Evolutionary conservation across 805 yeast species (phyloP), one percentile per base, ranked within the genome.

Genomic region (Candida hungchunana): DNA sequence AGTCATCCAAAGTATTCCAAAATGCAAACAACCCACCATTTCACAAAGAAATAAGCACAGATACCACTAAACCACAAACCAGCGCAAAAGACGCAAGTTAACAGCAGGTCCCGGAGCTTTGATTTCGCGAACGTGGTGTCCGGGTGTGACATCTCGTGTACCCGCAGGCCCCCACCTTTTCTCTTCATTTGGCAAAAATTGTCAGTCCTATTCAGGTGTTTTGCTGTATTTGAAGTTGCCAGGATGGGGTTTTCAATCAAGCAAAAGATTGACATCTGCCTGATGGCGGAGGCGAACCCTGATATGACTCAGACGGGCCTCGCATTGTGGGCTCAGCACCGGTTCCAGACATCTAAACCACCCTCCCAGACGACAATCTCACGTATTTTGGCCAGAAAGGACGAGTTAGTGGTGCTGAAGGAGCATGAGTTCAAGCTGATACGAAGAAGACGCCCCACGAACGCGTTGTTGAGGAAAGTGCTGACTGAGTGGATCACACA

Each of bases 301-400:
- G 69, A 69, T 18, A 75, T 79, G 84, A 79, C 83, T 3, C 85
- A 79, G 53, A 63, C 67, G 10, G 82, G 79, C 42, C 55, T 79
- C 31, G 85, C 84, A 2, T 55, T 60, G 31, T 79, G 85, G 85
- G 83, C 83, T 1, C 70, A 71, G 51, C 57, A 63, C 20, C 63
- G 73, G 13, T 78, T 74, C 48, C 73, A 72, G 17, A 60, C 75
- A 2, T 53, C 60, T 1, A 73, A 62, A 44, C 70, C 78, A 4
- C 83, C 84, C 0, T 75, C 82, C 0, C 85, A 79, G 48, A 79
- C 84, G 3, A 79, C 85, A 3, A 77, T 79, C 4, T 75, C 82
- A 7, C 59, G 85, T 28, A 69, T 79, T 13, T 55, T 79, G 39
- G 73, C 79, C 26, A 70, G 73, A 35, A 76, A 75, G 39, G 73